These are phyloP conservation scores for Brassica napus DNA, from an alignment of 345 rosid species.

Conservation along the genomic window DNA sequence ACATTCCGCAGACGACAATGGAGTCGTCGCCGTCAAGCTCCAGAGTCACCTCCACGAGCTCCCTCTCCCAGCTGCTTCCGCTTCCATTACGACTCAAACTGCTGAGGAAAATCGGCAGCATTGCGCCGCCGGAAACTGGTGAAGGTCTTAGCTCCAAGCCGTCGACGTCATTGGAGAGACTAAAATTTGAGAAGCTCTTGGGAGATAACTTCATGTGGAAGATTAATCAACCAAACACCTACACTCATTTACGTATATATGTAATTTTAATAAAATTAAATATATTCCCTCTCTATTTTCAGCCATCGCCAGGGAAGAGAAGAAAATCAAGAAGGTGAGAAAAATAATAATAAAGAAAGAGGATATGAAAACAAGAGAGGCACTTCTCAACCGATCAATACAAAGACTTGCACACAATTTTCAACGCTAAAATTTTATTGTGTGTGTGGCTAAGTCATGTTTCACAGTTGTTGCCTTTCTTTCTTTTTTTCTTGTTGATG, in stretches of 20 bases:
- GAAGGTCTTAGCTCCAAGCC: constrained; percentile 40
- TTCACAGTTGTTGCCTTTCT: constrained; percentile 31
- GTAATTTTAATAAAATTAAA: neutral
- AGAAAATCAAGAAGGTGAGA: constrained; percentile 24
- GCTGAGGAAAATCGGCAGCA: constrained; percentile 77
- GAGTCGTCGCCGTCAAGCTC: constrained; percentile 70
- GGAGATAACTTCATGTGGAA: constrained; percentile 44
- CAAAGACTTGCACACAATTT: constrained; percentile 44
- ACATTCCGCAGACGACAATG: constrained; percentile 67
- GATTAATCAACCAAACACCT: constrained; percentile 19
- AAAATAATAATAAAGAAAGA: neutral
- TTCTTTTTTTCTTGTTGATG: constrained; percentile 21
- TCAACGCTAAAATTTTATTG: constrained; percentile 47
- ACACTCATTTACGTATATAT: neutral
- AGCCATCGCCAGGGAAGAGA: constrained; percentile 23
- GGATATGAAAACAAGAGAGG: constrained; percentile 47
- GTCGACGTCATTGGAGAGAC: constrained; percentile 54
- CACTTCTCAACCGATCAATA: constrained; percentile 63
- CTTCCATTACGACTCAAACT: constrained; percentile 48
- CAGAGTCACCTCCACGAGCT: constrained; percentile 75
- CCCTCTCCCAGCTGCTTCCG: constrained; percentile 40
- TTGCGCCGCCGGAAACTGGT: constrained; percentile 62
- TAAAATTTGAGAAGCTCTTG: constrained; percentile 54
- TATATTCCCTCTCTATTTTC: neutral
- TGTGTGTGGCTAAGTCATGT: constrained; percentile 36